Percentiles rank a stretch among this genome's conserved stretches.
phyloP scores from a whole-genome alignment of 1,284 basidiomycete genomes.

The Ustilago nuda region DNA sequence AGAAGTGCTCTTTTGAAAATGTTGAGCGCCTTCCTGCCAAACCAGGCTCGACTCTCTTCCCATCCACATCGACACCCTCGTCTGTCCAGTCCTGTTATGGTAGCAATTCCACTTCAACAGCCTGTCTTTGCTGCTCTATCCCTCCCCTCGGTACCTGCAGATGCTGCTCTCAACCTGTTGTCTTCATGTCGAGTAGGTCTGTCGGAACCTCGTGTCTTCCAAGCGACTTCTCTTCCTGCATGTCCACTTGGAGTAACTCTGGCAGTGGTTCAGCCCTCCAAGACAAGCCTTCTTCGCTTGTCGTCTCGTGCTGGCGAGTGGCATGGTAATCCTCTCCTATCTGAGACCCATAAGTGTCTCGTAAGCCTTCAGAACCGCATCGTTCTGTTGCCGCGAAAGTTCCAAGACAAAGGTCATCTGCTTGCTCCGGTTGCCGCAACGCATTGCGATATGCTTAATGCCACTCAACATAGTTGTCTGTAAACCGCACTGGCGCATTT shows the following conservation, averaged over 20 bases:
- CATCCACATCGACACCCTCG: not conserved
- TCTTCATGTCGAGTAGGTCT: slow-evolving; percentile 2
- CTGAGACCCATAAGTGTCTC: not conserved
- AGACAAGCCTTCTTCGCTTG: not conserved
- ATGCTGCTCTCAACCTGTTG: slow-evolving; percentile 1
- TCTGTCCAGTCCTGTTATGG: not conserved
- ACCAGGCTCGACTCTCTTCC: not conserved
- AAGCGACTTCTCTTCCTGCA: slow-evolving; percentile 2
- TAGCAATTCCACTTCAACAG: not conserved
- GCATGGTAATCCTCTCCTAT: not conserved
- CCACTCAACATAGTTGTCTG: not conserved
- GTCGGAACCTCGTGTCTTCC: slow-evolving; percentile 1
- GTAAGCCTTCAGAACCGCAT: not conserved
- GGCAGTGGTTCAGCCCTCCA: not conserved
- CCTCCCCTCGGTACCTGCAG: not conserved
- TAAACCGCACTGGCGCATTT: not conserved
- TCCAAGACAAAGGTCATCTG: not conserved
- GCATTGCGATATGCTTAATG: not conserved
- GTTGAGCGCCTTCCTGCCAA: not conserved
- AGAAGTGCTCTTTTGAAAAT: not conserved
- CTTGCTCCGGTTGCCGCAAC: not conserved
- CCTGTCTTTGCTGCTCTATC: not conserved
- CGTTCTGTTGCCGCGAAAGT: not conserved
- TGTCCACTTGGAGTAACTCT: not conserved
- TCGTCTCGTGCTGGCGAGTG: not conserved